A percentile compares a stretch with the other conserved stretches of the same genome.
phyloP scores from a whole-genome alignment of 306 rosid species.

The Cotoneaster glaucophyllus region DNA sequence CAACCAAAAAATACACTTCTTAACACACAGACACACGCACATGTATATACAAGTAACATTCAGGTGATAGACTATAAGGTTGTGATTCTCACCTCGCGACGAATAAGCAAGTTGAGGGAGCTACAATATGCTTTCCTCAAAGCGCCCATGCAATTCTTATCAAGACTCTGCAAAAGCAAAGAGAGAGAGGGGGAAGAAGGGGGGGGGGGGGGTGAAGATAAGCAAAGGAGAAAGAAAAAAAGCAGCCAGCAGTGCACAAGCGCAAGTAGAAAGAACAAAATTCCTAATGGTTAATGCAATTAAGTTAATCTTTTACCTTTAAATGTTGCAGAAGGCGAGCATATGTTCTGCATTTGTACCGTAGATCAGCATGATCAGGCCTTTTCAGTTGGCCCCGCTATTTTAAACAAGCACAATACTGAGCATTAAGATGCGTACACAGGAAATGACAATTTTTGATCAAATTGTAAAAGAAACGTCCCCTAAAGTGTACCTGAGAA shows the following conservation, averaged over 20 bases:
- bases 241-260: not conserved
- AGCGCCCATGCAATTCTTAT: conserved; percentile 64
- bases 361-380: conserved; percentile 95
- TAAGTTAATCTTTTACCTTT: conserved; percentile 48
- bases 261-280: not conserved
- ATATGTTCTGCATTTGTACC: conserved; percentile 87
- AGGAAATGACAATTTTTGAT: conserved; percentile 10
- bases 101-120: conserved; percentile 92
- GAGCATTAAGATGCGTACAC: conserved; percentile 14
- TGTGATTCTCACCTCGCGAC: conserved; percentile 70
- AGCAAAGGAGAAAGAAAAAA: not conserved
- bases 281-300: conserved; percentile 4
- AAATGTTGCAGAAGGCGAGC: conserved; percentile 85
- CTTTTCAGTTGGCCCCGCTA: conserved; percentile 96
- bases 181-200: not conserved
- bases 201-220: not conserved
- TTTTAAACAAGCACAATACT: conserved; percentile 25
- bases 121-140: conserved; percentile 78
- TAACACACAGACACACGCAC: not conserved
- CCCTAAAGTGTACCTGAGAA: conserved; percentile 65
- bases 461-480: conserved; percentile 9
- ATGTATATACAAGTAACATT: conserved; percentile 3
- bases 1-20: not conserved
- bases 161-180: conserved; percentile 64
- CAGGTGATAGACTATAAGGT: conserved; percentile 9